Evolutionary conservation across 371 early-diverging fungal genomes (phyloP), one percentile per base, ranked within the genome.

Genomic region (Fennellomyces sp.): DNA sequence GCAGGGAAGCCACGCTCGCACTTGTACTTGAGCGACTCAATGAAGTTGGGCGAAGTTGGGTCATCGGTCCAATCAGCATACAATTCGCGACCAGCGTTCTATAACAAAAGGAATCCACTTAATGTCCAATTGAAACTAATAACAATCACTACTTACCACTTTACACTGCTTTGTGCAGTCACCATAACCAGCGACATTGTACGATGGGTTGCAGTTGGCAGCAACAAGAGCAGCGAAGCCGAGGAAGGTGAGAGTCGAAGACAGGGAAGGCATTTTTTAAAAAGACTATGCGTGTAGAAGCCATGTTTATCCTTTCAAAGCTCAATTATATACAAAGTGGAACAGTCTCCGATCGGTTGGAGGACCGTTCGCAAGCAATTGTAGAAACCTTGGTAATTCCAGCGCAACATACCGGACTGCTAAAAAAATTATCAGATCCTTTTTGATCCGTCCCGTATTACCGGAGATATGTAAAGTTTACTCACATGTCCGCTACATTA

Each of bases 181-280:
- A 21, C 65, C 59, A 36, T 68, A 64, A 4, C 50, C 35, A 27
- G 68, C 26, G n/a, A 65, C 66, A 25, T 71, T 64, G 29, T 68
- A 77, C 27, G 68, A 53, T 21, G 78, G 70, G 15, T 74, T 77
- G 39, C 78, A 77, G 55, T 68, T 51, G 21, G 72, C 68, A 52
- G 68, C 60, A 21, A 56, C 65, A 54, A 62, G 53, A 45, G 56
- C 33, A 6, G 58, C 42, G 30, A 52, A 30, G 36, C 48, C 62
- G 49, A 51, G 53, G 38, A 56, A 38, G 28, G 52, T 27, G 25
- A 63, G n/a, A 23, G 35, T 21, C 48, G 31, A 25, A 42, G 36
- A 4, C 5, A 56, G 21, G 29, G 48, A 27, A 23, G 17, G 39
- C 5, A 39, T 38, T 3, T 38, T 38, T 39, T 39, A n/a, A n/a